Base-by-base conservation (phyloP, 768 basidiomycete species). In the Amanita polypyramis region DNA sequence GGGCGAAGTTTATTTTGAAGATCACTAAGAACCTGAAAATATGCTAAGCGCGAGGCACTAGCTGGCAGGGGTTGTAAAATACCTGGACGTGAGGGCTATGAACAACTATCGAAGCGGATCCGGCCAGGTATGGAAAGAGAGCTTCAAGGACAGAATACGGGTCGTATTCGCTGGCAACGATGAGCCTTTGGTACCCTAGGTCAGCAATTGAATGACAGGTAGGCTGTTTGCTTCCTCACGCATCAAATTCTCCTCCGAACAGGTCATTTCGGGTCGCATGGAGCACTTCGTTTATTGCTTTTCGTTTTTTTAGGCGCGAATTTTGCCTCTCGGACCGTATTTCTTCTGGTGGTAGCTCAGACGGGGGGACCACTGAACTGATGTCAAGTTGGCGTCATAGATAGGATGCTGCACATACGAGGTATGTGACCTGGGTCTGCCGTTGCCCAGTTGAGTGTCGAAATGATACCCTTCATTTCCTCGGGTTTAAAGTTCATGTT, bases 371-470 rank as follows among this genome's bases (percentile, higher is more conserved):
- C 14, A 84, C 82, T 85, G 38, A 14, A 8, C 21, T 42, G 14
- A 48, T 0, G 11, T 30, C 20, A 39, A 49, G 54, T 49, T 39
- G 38, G 46, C 15, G 6, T 25, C 44, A 35, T 21, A 25, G 35
- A 34, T 15, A 7, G 36, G 27, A 49, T 33, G 29, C 32, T 33
- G 23, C 41, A 58, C 71, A 42, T 62, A 82, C 86, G 64, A 8
- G 88, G 81, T 10, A 65, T 72, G 55, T 93, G 86, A 15, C 80
- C 77, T 58, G 84, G 80, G 49, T 90, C 81, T 12, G 83, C 80
- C 9, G 88, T 85, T 19, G 88, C 86, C 95, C 95, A 99, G 61
- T 96, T 96, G 15, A 98, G 65, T 0, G 80, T 79, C 2, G 74
- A 68, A 49, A 90, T 65, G 9, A 82, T 70, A 1, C 19, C 32